A percentile compares a stretch with the other conserved stretches of the same genome.
Evolutionary conservation across 257 asterid genomes (phyloP).

Genomic region (Solanum stenotomum): DNA sequence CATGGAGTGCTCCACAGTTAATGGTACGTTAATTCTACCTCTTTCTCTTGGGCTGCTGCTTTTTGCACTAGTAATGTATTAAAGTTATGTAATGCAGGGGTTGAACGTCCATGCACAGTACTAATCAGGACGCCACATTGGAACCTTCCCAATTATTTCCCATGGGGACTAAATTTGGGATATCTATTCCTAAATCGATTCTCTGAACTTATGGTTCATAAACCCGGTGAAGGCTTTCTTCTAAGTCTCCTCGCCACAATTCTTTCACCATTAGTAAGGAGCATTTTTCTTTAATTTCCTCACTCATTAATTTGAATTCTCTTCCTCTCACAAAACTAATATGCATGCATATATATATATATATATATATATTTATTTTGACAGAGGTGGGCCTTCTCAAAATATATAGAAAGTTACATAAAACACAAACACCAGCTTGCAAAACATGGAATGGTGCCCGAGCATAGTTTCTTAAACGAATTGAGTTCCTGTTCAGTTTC

Average conservation of each 20-base stretch:
- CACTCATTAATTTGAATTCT: neutral
- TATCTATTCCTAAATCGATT: constrained; percentile 31
- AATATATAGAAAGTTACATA: constrained; percentile 28
- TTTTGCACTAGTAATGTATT: neutral
- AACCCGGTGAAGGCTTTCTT: constrained; percentile 34
- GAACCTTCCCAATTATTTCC: constrained; percentile 34
- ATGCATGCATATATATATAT: neutral
- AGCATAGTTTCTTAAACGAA: constrained; percentile 32
- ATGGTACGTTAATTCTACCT: constrained; percentile 11
- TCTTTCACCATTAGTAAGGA: constrained; percentile 43
- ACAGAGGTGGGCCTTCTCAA: constrained; percentile 44
- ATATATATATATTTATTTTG: too few species aligned
- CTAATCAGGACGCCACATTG: constrained; percentile 36
- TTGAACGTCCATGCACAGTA: constrained; percentile 35
- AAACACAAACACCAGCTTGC: constrained; percentile 20
- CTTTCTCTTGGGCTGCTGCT: neutral
- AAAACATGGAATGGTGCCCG: constrained; percentile 34
- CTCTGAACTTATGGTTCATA: constrained; percentile 39
- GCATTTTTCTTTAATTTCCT: neutral
- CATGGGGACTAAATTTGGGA: constrained; percentile 35
- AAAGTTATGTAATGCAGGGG: constrained; percentile 14
- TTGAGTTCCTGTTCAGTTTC: constrained; percentile 20
- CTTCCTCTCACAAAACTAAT: neutral
- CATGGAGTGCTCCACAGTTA: constrained; percentile 26
- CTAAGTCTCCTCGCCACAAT: constrained; percentile 25